These are phyloP conservation scores for Westerdykella sp. DNA, from an alignment of 2,329 filamentous ascomycete species.

Conservation along the genomic window DNA sequence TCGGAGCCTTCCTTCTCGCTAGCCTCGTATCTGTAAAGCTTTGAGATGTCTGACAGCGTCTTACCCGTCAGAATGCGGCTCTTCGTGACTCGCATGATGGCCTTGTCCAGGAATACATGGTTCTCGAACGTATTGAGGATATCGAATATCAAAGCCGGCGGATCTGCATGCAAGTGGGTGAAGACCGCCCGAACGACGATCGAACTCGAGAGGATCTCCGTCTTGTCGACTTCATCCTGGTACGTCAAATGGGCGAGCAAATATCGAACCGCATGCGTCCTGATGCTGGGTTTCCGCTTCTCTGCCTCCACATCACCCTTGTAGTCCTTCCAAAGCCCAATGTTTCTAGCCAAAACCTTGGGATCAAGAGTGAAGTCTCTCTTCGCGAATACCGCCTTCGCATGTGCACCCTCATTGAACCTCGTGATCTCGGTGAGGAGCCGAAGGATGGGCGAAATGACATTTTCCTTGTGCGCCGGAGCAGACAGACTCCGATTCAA, in stretches of 20 bases:
- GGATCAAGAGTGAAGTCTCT: slow-evolving; percentile 66
- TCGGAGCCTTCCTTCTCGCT: slow-evolving; percentile 42
- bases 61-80: slow-evolving; percentile 68
- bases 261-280: slow-evolving; percentile 77
- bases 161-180: slow-evolving; percentile 70
- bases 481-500: slow-evolving; percentile 72
- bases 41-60: slow-evolving; percentile 60
- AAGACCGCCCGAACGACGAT: slow-evolving; percentile 65
- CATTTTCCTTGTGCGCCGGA: slow-evolving; percentile 74
- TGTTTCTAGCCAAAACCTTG: slow-evolving; percentile 71
- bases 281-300: slow-evolving; percentile 64
- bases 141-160: slow-evolving; percentile 67
- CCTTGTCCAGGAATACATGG: slow-evolving; percentile 67
- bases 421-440: slow-evolving; percentile 78
- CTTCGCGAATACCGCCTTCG: slow-evolving; percentile 69
- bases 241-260: slow-evolving; percentile 73
- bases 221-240: slow-evolving; percentile 69
- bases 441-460: slow-evolving; percentile 83
- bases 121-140: slow-evolving; percentile 65
- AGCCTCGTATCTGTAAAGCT: slow-evolving; percentile 37
- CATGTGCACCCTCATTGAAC: slow-evolving; percentile 78
- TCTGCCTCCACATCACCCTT: slow-evolving; percentile 55
- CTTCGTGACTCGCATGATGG: slow-evolving; percentile 68
- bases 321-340: slow-evolving; percentile 58
- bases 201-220: slow-evolving; percentile 72